Base-by-base conservation (phyloP, 192 early-diverging fungal genomes). In the Gamsiella multidivaricata region DNA sequence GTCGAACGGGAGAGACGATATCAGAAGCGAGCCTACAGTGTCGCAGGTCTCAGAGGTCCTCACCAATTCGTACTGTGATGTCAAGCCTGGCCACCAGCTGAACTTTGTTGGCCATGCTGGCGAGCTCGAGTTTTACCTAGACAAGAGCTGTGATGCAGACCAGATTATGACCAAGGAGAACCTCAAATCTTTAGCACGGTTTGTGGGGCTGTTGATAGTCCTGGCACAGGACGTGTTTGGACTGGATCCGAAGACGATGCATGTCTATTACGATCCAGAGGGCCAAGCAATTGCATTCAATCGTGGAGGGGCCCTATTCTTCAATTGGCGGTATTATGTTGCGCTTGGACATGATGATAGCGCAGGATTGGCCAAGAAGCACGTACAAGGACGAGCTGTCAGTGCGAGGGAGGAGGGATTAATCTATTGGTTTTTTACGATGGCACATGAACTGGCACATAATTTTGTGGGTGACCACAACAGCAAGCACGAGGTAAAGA, bases 401-500 rank as follows among this genome's bases (percentile, higher is more conserved):
- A 45, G 54, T 53, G 65, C 74, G 10, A 34, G 60, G 20, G 80
- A 72, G 4, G 83, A 84, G n/a, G 80, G 79, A 1, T 20, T 83
- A 64, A 83, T 89, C 50, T 94, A 94, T 73, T 95, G 95, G 95
- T 97, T 93, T 69, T 89, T 95, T 85, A 89, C 85, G 5, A 79
- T 86, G 43, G 91, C 91, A 54, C 95, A 97, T 79, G 95, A 95
- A 80, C 76, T 97, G 46, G 93, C 86, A 3, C 94, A 95, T 67
- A 90, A 93, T 64, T 92, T 91, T 82, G 84, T 89, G 3, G 50
- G 59, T 20, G 80, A 80, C 9, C 95, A 96, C 70, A 86, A 91
- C 67, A 81, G 87, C 26, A 62, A 88, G 53, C 93, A 95, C 79
- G 94, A 93, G 83, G 84, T 85, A 74, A 55, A 51, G 3, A 37